phyloP scores from a whole-genome alignment of 2,329 filamentous ascomycete genomes.

The Ophiostoma sp. region DNA sequence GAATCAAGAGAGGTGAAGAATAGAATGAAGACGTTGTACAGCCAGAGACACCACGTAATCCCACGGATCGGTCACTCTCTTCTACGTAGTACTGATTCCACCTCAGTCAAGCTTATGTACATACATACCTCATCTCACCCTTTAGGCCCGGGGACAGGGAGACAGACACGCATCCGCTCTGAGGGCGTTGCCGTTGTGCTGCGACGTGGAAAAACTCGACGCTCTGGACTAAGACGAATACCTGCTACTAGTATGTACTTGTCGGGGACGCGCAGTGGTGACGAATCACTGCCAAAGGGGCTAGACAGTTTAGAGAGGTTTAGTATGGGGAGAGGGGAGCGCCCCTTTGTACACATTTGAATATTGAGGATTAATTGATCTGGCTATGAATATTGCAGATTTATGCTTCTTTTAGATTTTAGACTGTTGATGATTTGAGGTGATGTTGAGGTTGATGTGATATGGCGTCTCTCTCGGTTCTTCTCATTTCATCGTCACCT shows the following conservation, averaged over 20 bases:
- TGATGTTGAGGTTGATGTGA: neutral
- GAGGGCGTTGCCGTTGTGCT: neutral
- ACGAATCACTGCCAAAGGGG: constrained; percentile 6
- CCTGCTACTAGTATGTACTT: too few relatives aligned
- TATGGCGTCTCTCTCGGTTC: neutral
- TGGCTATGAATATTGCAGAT: too few relatives aligned
- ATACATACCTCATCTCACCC: neutral
- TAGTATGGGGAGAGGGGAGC: too few relatives aligned
- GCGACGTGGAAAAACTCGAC: neutral
- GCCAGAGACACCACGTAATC: neutral
- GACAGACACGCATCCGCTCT: neutral
- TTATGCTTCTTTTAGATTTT: neutral
- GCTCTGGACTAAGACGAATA: neutral
- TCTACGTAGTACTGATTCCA: neutral
- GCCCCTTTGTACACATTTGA: neutral
- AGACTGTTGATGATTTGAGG: neutral
- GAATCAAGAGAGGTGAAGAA: neutral
- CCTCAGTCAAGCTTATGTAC: neutral
- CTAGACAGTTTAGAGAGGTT: neutral
- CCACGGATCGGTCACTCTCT: neutral
- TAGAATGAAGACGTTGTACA: neutral
- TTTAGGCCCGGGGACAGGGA: neutral
- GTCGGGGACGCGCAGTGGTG: constrained; percentile 1
- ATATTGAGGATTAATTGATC: too few relatives aligned
- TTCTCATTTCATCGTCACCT: neutral